Conservation (phyloP, 805 yeast species). For the Starmerella stellata region DNA sequence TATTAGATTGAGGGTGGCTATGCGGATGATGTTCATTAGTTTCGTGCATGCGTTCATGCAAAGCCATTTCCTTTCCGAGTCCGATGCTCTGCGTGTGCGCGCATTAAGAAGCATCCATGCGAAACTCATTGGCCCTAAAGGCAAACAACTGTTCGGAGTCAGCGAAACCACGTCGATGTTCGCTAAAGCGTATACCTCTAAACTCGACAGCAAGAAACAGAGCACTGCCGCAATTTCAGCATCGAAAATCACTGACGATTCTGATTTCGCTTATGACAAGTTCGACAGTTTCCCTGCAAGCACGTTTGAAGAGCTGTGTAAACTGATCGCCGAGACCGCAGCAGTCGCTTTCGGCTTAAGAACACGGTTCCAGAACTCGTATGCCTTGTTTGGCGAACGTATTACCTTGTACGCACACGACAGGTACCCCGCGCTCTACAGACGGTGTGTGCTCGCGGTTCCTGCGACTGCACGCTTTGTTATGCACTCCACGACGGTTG, state of each 20-base stretch:
- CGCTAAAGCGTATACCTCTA: not conserved
- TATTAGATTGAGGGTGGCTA: slow-evolving; percentile 1
- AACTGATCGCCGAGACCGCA: slow-evolving; percentile 3
- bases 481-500: slow-evolving; percentile 4
- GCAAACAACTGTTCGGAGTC: slow-evolving; percentile 5
- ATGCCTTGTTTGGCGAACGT: slow-evolving; percentile 2
- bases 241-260: not conserved
- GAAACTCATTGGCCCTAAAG: slow-evolving; percentile 1
- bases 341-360: slow-evolving; percentile 1
- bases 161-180: not conserved
- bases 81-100: not conserved
- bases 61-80: not conserved
- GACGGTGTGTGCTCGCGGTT: slow-evolving; percentile 5
- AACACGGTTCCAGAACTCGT: slow-evolving; percentile 2
- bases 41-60: slow-evolving; percentile 6
- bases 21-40: slow-evolving; percentile 5
- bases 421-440: slow-evolving; percentile 5
- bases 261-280: not conserved
- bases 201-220: not conserved
- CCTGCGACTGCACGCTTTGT: slow-evolving; percentile 5
- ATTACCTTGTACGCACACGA: slow-evolving; percentile 1
- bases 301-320: slow-evolving; percentile 3
- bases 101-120: slow-evolving; percentile 1
- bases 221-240: not conserved
- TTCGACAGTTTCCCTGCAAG: slow-evolving; percentile 2